Evolutionary conservation across 306 rosid species (phyloP), one percentile per base, ranked within the genome.

Genomic region (Cajanus cajan): DNA sequence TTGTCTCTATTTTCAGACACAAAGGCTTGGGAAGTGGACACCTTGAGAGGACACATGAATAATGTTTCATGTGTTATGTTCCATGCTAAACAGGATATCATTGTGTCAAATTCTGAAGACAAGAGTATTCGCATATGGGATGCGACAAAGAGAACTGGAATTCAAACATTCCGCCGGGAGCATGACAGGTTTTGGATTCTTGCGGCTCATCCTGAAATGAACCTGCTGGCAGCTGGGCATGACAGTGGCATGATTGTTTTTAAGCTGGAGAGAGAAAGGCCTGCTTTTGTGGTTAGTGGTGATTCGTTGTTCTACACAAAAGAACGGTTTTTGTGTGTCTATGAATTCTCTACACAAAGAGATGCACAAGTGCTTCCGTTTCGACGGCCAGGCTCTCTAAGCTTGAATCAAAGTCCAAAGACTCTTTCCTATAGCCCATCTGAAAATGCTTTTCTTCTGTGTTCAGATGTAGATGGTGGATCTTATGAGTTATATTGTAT

Each of bases 181-280:
- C 98, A 94, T 51, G 98, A 94, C 72, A 92, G 98, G 73, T 94
- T 94, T 78, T 94, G 98, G 98, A 94, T 94, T 85, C 98, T 94
- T 54, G 84, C 96, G 12, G 90, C 98, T 61, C 98, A 94, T 76
- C 98, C 98, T 50, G 97, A 94, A 85, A 90, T 94, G 97, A 94
- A 94, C 82, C 87, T 94, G 61, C 82, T 94, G 83, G 98, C 98
- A 36, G 98, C 98, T 37, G 98, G 98, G 61, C 98, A 94, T 85
- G 98, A 94, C 67, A 92, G 97, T 70, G 98, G 98, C 71, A 88
- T 94, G 98, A 88, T 94, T 73, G 98, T 94, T 66, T 94, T 92
- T 76, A 94, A 94, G 86, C 76, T 94, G 73, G 98, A 90, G 90
- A 89, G 98, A 83, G 98, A 94, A 74, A 92, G 98, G 6, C 98